These are phyloP conservation scores for Ophiocordyceps sinensis DNA, from an alignment of 2,329 filamentous ascomycete species.

Conservation along the genomic window DNA sequence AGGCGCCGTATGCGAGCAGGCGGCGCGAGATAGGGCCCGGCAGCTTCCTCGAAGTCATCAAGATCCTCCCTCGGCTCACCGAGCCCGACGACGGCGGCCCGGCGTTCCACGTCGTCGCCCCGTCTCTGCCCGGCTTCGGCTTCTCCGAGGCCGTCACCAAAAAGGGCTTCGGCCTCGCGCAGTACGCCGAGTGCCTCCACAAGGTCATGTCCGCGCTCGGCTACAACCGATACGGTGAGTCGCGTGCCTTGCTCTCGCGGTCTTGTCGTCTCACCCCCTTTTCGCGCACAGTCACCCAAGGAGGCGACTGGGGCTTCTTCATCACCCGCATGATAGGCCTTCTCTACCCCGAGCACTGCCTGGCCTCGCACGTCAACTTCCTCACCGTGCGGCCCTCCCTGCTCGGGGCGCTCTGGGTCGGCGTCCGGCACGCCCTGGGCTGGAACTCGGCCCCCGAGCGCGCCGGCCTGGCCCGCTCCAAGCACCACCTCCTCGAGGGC, in stretches of 20 bases:
- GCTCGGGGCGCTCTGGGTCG: background rate
- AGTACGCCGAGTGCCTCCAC: conserved; percentile 41
- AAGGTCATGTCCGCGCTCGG: conserved; percentile 55
- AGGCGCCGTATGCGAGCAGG: background rate
- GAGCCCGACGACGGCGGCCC: conserved; percentile 15
- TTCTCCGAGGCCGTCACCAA: conserved; percentile 17
- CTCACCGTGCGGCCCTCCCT: background rate
- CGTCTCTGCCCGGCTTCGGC: conserved; percentile 40
- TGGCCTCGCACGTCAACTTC: conserved; percentile 41
- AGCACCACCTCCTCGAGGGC: conserved; percentile 44
- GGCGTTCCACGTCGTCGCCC: conserved; percentile 42
- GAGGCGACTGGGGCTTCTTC: conserved; percentile 57
- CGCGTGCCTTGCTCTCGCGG: no score
- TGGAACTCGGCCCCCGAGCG: background rate
- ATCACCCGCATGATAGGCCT: conserved; percentile 48
- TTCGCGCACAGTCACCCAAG: conserved; percentile 32
- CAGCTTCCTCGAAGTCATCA: conserved; percentile 51
- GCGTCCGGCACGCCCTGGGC: background rate
- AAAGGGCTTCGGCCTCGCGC: conserved; percentile 15
- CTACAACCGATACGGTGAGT: conserved; percentile 24
- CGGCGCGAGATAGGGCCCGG: conserved; percentile 40
- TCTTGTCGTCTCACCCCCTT: background rate
- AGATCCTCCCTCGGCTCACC: conserved; percentile 38
- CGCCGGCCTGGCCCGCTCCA: conserved; percentile 25
- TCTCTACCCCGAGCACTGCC: conserved; percentile 33